These are phyloP conservation scores for Pulveroboletus sp. DNA, from an alignment of 768 basidiomycete genomes.

Conservation along the genomic window DNA sequence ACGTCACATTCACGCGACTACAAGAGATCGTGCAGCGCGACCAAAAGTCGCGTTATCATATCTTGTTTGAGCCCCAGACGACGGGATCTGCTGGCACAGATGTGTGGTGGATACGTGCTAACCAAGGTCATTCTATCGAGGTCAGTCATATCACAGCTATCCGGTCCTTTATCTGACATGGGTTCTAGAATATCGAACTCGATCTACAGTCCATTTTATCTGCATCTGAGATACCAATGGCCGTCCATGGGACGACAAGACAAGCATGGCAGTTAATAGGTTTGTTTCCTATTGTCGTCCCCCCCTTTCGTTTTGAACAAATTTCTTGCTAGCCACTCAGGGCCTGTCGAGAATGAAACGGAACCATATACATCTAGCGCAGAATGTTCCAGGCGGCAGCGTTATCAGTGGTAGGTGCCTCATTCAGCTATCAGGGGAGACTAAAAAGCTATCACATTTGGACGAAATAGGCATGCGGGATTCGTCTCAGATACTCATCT, in stretches of 20 bases:
- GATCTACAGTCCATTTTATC: slow-evolving; percentile 60
- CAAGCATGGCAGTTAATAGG: slow-evolving; percentile 72
- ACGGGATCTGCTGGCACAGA: slow-evolving; percentile 29
- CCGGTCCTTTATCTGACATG: not conserved
- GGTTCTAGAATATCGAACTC: slow-evolving; percentile 58
- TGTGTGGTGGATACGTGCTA: slow-evolving; percentile 87
- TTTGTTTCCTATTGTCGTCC: slow-evolving; percentile 27
- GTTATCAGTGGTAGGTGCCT: slow-evolving; percentile 69
- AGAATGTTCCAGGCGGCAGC: slow-evolving; percentile 62
- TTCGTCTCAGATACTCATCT: slow-evolving; percentile 77
- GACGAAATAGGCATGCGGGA: slow-evolving; percentile 69
- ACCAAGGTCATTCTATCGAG: slow-evolving; percentile 87
- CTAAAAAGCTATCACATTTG: not conserved
- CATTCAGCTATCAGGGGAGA: not conserved
- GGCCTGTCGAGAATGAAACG: slow-evolving; percentile 84
- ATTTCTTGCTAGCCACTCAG: slow-evolving; percentile 44
- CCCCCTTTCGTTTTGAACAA: not conserved
- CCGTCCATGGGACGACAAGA: slow-evolving; percentile 78
- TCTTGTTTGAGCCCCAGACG: slow-evolving; percentile 48
- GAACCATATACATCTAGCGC: slow-evolving; percentile 92
- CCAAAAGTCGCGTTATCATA: slow-evolving; percentile 62
- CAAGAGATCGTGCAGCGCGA: slow-evolving; percentile 67
- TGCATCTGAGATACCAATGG: slow-evolving; percentile 66
- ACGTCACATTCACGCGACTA: slow-evolving; percentile 51
- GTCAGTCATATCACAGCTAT: slow-evolving; percentile 34